These are phyloP conservation scores for Nissolia schottii DNA, from an alignment of 306 rosid genomes.

Conservation along the genomic window DNA sequence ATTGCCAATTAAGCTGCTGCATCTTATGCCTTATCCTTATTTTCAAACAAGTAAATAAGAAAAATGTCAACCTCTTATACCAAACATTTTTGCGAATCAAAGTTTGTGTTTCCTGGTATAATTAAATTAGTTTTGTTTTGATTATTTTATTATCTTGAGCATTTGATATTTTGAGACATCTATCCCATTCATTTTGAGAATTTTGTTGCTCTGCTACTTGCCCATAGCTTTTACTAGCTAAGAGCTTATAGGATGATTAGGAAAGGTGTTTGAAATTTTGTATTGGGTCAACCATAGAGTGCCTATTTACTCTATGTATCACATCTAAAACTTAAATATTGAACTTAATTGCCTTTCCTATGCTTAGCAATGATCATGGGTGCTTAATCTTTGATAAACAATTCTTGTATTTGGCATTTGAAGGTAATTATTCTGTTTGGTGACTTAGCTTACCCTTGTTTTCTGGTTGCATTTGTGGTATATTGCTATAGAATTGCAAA, in stretches of 20 bases:
- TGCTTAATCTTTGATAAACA: background rate
- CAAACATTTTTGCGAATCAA: no score
- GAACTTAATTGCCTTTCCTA: background rate
- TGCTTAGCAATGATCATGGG: background rate
- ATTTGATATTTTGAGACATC: background rate
- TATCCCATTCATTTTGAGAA: background rate
- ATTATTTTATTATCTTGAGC: background rate
- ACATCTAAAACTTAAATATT: background rate
- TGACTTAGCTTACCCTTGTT: constrained; percentile 12
- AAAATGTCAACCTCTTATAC: no score
- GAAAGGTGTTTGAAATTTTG: background rate
- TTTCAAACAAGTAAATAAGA: background rate
- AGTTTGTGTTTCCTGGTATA: background rate
- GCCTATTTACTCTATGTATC: background rate
- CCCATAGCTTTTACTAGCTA: background rate
- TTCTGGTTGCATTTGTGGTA: background rate
- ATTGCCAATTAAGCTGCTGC: background rate
- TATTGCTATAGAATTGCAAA: constrained; percentile 4
- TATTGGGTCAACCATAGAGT: background rate
- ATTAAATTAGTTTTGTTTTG: background rate
- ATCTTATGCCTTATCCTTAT: background rate
- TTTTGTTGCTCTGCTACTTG: background rate
- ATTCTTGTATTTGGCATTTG: background rate
- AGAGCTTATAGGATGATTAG: background rate
- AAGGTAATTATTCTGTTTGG: constrained; percentile 2